Conservation (phyloP, 2,329 filamentous ascomycete species). For the Fusarium chlamydosporum region DNA sequence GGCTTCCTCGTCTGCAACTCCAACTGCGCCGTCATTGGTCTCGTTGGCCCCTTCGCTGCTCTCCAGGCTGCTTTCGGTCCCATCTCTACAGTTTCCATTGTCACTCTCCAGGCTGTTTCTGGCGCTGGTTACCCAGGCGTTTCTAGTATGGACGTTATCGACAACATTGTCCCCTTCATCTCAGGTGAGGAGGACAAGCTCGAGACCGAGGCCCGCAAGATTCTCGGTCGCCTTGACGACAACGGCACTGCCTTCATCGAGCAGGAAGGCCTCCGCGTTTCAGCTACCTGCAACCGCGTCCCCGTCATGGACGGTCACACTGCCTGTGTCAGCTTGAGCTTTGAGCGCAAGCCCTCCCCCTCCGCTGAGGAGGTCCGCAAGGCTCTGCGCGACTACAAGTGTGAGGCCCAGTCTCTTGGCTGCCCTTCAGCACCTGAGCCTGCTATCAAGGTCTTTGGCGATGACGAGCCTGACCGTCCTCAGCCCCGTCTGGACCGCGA, state of each 20-base stretch:
- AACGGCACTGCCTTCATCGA: conserved; percentile 82
- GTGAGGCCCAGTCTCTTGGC: conserved; percentile 84
- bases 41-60: conserved; percentile 94
- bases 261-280: conserved; percentile 80
- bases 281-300: conserved; percentile 92
- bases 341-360: conserved; percentile 81
- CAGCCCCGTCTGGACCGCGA: conserved; percentile 93
- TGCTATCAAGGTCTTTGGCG: conserved; percentile 82
- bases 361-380: conserved; percentile 81
- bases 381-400: conserved; percentile 84
- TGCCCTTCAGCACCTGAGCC: conserved; percentile 88
- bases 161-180: conserved; percentile 97
- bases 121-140: conserved; percentile 93
- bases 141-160: conserved; percentile 93
- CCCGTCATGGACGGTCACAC: conserved; percentile 96
- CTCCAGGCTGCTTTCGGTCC: conserved; percentile 88
- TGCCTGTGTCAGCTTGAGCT: conserved; percentile 90
- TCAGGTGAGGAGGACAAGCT: conserved; percentile 96
- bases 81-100: conserved; percentile 81
- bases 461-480: conserved; percentile 86
- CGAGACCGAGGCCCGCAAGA: conserved; percentile 94
- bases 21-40: conserved; percentile 96
- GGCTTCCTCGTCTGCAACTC: conserved; percentile 98
- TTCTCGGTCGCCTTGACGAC: conserved; percentile 81
- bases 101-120: conserved; percentile 95